Conservation (phyloP, 352 stramenopile species). For the Phytopythium vexans region DNA sequence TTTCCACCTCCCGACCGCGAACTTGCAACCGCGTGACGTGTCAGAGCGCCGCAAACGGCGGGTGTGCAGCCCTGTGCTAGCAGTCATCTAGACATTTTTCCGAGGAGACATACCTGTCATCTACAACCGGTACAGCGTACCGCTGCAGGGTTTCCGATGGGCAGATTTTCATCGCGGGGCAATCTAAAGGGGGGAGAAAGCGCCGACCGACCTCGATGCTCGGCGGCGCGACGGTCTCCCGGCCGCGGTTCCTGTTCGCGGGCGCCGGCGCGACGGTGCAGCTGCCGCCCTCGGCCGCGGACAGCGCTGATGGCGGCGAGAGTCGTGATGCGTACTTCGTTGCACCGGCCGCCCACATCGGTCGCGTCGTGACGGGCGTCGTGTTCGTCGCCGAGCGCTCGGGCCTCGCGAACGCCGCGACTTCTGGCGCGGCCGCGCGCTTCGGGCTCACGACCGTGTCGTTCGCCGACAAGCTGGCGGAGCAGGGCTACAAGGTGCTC, state of each 20-base stretch:
- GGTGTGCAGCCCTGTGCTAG: no score
- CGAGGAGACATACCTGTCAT: no score
- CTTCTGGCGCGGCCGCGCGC: slow-evolving; percentile 12
- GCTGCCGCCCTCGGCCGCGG: slow-evolving; percentile 12
- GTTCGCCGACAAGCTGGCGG: slow-evolving; percentile 84
- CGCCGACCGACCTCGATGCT: no score
- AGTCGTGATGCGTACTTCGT: slow-evolving; percentile 67
- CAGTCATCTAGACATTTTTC: no score
- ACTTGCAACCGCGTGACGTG: slow-evolving; percentile 44
- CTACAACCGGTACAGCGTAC: background rate
- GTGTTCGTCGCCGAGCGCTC: slow-evolving; percentile 59
- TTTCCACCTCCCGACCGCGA: slow-evolving; percentile 19
- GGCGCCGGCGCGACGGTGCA: slow-evolving; percentile 47
- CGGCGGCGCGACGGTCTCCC: slow-evolving; percentile 10
- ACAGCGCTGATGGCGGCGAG: background rate
- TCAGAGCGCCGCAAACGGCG: slow-evolving; percentile 3
- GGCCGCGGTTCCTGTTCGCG: slow-evolving; percentile 41
- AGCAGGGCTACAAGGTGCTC: slow-evolving; percentile 88
- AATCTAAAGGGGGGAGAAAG: background rate
- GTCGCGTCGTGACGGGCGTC: slow-evolving; percentile 80
- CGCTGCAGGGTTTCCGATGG: background rate
- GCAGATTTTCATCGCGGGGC: background rate
- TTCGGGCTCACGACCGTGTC: slow-evolving; percentile 61
- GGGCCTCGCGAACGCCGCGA: slow-evolving; percentile 14
- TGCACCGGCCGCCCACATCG: slow-evolving; percentile 64